Evolutionary conservation across 1,284 basidiomycete genomes (phyloP), one percentile per base, ranked within the genome.

Genomic region (Boletellus sp.): DNA sequence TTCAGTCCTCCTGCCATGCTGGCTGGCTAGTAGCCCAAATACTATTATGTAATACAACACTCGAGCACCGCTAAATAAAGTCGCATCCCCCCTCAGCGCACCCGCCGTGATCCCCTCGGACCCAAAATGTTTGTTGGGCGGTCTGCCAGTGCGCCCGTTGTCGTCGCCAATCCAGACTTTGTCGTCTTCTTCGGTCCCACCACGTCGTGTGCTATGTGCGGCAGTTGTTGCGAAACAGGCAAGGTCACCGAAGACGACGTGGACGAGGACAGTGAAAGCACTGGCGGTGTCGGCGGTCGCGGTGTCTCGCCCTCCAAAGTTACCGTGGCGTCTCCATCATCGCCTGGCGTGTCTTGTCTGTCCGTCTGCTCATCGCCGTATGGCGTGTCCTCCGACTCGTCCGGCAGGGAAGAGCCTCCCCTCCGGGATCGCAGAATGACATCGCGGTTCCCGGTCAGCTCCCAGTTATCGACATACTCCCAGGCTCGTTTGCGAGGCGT

Each of bases 401-500:
- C 64, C 8, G 67, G 64, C n/a, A 68, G 52, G 32, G 59, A 57
- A 11, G 67, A 64, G 7, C 63, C 63, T 43, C 64, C 64, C 55
- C 69, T 73, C 75, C 78, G 78, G 25, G 70, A 68, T 38, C 72
- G 69, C 36, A 90, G 53, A 19, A 88, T 63, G 4, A 70, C 67
- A 5, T 82, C 78, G 23, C 87, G 77, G 49, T 66, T 73, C 51
- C 76, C 71, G 8, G 86, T 87, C 45, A 84, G 66, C 36, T 80
- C 73, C 85, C 88, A 89, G 43, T 78, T 67, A 49, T 86, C 82
- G 5, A 73, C 69, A 53, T 82, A 84, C 48, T 81, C 68, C 79
- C 82, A 85, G 27, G 66, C 66, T 32, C 83, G 80, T 69, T 87
- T 90, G 35, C 76, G 77, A 21, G 88, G 88, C 4, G 87, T 91